Evolutionary conservation across 371 early-diverging fungal species (phyloP).

Genomic region (Lichtheimia ornata): DNA sequence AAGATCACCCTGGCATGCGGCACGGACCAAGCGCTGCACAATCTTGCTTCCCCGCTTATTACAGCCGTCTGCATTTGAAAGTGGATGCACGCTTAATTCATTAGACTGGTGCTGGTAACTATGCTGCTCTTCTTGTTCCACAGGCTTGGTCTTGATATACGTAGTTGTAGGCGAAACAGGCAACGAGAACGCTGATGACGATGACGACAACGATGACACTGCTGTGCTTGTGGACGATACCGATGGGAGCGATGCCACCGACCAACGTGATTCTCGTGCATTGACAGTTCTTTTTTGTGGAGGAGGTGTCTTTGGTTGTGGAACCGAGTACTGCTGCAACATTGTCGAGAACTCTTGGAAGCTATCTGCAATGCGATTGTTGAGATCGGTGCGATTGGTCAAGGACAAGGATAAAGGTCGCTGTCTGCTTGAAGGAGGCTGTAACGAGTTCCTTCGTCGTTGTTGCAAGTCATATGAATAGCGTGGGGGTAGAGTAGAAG

Average conservation of each 20-base stretch:
- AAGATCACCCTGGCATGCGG: constrained; percentile 26
- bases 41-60: constrained; percentile 1
- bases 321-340: constrained; percentile 29
- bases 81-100: too few species aligned
- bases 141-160: background rate
- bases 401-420: background rate
- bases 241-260: constrained; percentile 4
- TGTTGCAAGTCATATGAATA: background rate
- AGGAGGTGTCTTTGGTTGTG: constrained; percentile 7
- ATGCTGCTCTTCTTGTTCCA: background rate
- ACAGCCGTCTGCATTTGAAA: background rate
- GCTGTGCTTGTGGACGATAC: background rate
- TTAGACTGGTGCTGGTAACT: background rate
- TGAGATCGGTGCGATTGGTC: constrained; percentile 30
- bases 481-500: background rate
- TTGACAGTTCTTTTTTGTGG: constrained; percentile 1
- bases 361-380: constrained; percentile 41
- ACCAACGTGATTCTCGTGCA: constrained; percentile 5
- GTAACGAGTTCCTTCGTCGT: background rate
- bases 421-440: background rate
- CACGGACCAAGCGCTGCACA: constrained; percentile 13
- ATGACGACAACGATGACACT: constrained; percentile 7
- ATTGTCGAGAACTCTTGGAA: constrained; percentile 46
- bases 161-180: background rate
- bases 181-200: background rate